Evolutionary conservation across 805 yeast species (phyloP), one percentile per base, ranked within the genome.

Genomic region (Huiozyma naganishii): DNA sequence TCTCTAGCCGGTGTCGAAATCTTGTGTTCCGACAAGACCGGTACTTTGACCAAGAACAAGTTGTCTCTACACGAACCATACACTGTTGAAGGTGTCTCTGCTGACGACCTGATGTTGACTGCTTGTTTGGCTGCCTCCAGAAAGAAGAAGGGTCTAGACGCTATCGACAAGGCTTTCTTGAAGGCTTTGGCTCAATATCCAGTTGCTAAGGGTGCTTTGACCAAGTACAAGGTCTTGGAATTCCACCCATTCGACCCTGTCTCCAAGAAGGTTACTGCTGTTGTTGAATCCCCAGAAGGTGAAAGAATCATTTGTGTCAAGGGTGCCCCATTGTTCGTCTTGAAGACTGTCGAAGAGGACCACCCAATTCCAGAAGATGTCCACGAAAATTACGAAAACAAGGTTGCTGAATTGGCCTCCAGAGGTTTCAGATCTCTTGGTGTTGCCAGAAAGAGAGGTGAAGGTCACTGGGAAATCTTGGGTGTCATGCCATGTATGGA

Each of bases 401-500:
- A 87, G 71, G 96, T 88, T 62, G 95, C 95, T 64, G 96, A 88
- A 74, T 86, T 88, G 68, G 96, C 96, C 65, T 81, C 94, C 61
- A 83, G 95, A 80, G 96, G 96, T 79, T 88, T 86, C 90, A 79
- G 96, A 73, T 88, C 96, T 64, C 77, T 88, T 67, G 96, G 96
- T 82, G 95, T 88, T 74, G 96, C 96, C 54, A 85, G 96, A 79
- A 86, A 86, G 86, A 81, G 95, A 76, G 95, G 94, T 72, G 95
- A 86, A 72, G 94, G 94, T 62, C 94, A 85, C 80, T 88, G 95
- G 95, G 95, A 88, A 74, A 87, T 88, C 59, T 74, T 88, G 65
- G 96, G 96, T 69, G 89, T 88, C 69, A 87, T 88, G 95, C 96
- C 96, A 70, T 87, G 95, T 74, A 83, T 85, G 89, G 96, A 88